These are phyloP conservation scores for Spizellomyces punctatus DNA, from an alignment of 192 early-diverging fungal species.

Conservation along the genomic window DNA sequence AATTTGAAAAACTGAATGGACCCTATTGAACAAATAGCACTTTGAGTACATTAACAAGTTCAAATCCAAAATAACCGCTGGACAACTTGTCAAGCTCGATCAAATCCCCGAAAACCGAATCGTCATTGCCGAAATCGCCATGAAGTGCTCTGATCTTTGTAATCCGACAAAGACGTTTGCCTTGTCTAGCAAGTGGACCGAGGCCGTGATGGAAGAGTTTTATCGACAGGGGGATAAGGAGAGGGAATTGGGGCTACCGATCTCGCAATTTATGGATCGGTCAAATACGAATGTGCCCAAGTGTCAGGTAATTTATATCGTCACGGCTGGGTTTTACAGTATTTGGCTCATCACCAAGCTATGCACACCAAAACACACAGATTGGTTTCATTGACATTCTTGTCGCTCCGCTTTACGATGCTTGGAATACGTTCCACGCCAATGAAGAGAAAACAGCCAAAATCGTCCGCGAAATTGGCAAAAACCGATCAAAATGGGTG, in stretches of 20 bases:
- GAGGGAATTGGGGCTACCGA: slow-evolving; percentile 44
- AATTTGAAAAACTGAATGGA: background rate
- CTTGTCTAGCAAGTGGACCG: slow-evolving; percentile 57
- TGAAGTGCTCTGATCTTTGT: slow-evolving; percentile 64
- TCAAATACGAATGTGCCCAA: slow-evolving; percentile 51
- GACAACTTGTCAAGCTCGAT: background rate
- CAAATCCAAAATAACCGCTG: slow-evolving; percentile 53
- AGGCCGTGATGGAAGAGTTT: slow-evolving; percentile 63
- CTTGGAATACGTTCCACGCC: slow-evolving; percentile 46
- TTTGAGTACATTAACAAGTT: slow-evolving; percentile 66
- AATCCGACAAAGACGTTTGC: slow-evolving; percentile 51
- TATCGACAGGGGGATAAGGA: slow-evolving; percentile 60
- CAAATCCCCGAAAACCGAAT: slow-evolving; percentile 40
- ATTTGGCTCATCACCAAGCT: background rate
- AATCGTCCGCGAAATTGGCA: slow-evolving; percentile 26
- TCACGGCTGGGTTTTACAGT: background rate
- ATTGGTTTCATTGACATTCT: slow-evolving; percentile 67
- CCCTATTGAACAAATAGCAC: slow-evolving; percentile 32
- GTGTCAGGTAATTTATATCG: slow-evolving; percentile 45
- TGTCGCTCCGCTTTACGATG: slow-evolving; percentile 59
- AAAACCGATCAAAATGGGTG: slow-evolving; percentile 34
- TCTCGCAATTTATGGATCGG: slow-evolving; percentile 62
- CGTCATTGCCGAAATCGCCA: slow-evolving; percentile 54
- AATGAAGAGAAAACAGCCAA: slow-evolving; percentile 21
- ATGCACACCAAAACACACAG: slow-evolving; percentile 7